These are phyloP conservation scores for Pythium oligandrum DNA, from an alignment of 352 stramenopile species.

Conservation along the genomic window DNA sequence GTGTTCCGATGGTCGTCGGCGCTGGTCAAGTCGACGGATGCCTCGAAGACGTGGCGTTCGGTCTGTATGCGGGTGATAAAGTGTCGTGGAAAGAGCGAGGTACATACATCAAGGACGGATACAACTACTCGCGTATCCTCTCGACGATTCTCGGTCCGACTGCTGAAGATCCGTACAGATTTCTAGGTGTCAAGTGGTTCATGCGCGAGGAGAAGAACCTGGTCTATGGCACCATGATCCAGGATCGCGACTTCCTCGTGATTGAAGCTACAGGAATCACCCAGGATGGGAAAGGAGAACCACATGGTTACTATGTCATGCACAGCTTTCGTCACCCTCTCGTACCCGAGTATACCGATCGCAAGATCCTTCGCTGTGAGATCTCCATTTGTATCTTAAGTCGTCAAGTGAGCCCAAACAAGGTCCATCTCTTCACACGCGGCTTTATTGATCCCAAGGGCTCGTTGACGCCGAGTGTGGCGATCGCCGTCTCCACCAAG, in stretches of 20 bases:
- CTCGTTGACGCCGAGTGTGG: constrained; percentile 23
- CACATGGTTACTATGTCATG: constrained; percentile 49
- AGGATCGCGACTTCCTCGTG: constrained; percentile 40
- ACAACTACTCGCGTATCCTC: constrained; percentile 21
- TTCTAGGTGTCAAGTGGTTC: constrained; percentile 47
- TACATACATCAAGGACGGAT: constrained; percentile 25
- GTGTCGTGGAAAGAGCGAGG: constrained; percentile 17
- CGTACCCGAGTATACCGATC: constrained; percentile 24
- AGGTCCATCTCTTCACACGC: constrained; percentile 42
- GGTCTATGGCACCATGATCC: constrained; percentile 22
- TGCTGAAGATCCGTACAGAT: constrained; percentile 29
- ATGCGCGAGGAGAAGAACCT: constrained; percentile 19
- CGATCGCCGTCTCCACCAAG: constrained; percentile 30
- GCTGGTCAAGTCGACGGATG: too few relatives aligned
- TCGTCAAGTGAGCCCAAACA: constrained; percentile 15
- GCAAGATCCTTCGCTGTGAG: constrained; percentile 30
- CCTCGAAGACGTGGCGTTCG: too few relatives aligned
- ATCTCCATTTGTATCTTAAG: constrained; percentile 41
- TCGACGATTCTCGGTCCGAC: constrained; percentile 24
- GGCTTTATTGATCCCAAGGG: constrained; percentile 39
- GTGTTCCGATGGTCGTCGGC: too few relatives aligned
- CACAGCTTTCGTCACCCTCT: constrained; percentile 38
- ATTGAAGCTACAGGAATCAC: constrained; percentile 47
- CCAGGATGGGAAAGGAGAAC: constrained; percentile 26
- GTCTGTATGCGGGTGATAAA: too few relatives aligned